Evolutionary conservation across 1,284 basidiomycete genomes (phyloP), one percentile per base, ranked within the genome.

Genomic region (Ganoderma meredithae): DNA sequence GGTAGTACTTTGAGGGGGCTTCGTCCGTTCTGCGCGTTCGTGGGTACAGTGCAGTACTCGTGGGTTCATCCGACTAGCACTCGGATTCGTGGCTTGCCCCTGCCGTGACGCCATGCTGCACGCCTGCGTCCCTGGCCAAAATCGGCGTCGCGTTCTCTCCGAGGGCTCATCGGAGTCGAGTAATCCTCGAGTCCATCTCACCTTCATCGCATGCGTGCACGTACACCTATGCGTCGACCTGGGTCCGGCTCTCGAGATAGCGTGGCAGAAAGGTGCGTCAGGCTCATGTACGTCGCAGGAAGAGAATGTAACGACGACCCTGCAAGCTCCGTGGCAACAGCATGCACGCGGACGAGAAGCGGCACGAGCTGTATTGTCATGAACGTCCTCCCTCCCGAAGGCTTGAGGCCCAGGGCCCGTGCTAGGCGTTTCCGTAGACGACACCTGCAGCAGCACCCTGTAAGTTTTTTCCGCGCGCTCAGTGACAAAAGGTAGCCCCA

Each of bases 141-240:
- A 39, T 27, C 19, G 19, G n/a, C 33, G 33, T 39, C n/a, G 40
- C 44, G 66, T 70, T 72, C 71, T 64, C 68, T 72, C 71, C 71
- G 71, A 72, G 68, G 56, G 64, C 65, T 60, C 71, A 52, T 70
- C 71, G 69, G 71, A 60, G 56, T 67, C 63, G 64, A 61, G 67
- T 71, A 65, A 71, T 58, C 44, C 59, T 41, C 56, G 58, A 64
- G 64, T 9, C 31, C 25, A 55, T 27, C n/a, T 63, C 44, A 40
- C 33, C 55, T 53, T 33, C 55, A 27, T 52, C 58, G 27, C 19
- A 25, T 61, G 44, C 41, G 5, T 31, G 33, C 43, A 63, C 12
- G 47, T 61, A 63, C 47, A 22, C 58, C 60, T 63, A 65, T 58
- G 63, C 31, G 33, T 39, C 55, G 13, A 27, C 25, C 31, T 19